Percentiles rank a stretch among this genome's conserved stretches.
Evolutionary conservation across 192 early-diverging fungal genomes (phyloP).

Genomic region (Funneliformis mosseae): DNA sequence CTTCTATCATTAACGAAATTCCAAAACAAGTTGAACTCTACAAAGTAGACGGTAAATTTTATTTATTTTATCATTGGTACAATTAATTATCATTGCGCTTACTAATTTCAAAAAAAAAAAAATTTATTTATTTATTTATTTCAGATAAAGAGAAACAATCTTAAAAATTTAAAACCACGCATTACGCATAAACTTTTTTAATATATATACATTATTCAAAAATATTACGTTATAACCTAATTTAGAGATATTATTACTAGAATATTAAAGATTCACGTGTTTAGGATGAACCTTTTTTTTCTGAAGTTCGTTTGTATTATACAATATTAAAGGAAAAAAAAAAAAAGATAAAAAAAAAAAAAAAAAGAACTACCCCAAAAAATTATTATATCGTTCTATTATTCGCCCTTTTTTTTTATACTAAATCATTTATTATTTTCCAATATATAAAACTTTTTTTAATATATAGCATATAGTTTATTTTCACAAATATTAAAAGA

Average conservation of each 20-base stretch:
- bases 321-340: not conserved
- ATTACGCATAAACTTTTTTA: too few relatives aligned
- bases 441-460: too few relatives aligned
- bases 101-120: not conserved
- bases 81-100: not conserved
- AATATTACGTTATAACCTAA: not conserved
- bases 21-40: not conserved
- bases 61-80: not conserved
- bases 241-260: not conserved
- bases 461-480: too few relatives aligned
- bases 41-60: not conserved
- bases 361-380: too few relatives aligned
- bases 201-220: not conserved
- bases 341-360: not conserved
- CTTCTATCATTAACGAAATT: slow-evolving; percentile 1
- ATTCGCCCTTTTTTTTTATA: too few relatives aligned
- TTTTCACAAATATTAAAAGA: too few relatives aligned
- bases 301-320: not conserved
- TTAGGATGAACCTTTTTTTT: not conserved
- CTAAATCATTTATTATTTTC: too few relatives aligned
- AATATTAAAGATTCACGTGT: not conserved
- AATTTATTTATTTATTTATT: not conserved
- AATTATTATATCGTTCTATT: too few relatives aligned
- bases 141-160: not conserved
- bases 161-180: not conserved